These are phyloP conservation scores for Collybia sordida DNA, from an alignment of 768 basidiomycete genomes.

Conservation along the genomic window DNA sequence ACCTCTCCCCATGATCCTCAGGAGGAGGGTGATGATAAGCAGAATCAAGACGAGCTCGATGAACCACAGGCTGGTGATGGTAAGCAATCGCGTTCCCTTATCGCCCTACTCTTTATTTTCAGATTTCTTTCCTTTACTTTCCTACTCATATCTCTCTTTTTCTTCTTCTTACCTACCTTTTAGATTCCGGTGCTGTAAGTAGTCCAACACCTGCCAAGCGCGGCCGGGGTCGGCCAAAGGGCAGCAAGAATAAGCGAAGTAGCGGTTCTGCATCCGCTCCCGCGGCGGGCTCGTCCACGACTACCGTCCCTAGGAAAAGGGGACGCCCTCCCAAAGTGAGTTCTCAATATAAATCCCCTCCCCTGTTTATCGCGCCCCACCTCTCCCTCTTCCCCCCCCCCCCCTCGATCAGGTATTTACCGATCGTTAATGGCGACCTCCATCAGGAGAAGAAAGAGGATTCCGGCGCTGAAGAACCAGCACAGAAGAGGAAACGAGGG, in stretches of 20 bases:
- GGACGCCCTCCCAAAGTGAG: conserved; percentile 69
- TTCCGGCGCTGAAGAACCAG: conserved; percentile 44
- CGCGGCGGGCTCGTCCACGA: conserved; percentile 32
- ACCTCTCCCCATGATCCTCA: conserved; percentile 53
- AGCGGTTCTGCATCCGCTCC: conserved; percentile 26
- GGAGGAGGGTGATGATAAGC: conserved; percentile 53
- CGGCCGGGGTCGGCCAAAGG: conserved; percentile 86
- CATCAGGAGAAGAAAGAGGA: conserved; percentile 45
- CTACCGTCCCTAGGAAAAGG: conserved; percentile 49
- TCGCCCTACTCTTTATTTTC: neutral
- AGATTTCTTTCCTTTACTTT: conserved; percentile 8
- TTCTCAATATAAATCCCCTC: conserved; percentile 6
- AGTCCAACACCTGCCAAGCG: conserved; percentile 56
- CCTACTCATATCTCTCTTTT: conserved; percentile 18
- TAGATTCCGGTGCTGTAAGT: conserved; percentile 38
- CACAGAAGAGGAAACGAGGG: conserved; percentile 68
- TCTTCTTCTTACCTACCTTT: conserved; percentile 21
- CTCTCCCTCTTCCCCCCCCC: conserved; percentile 17
- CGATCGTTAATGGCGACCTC: conserved; percentile 17
- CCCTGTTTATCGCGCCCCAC: conserved; percentile 15
- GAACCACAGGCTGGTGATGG: conserved; percentile 42
- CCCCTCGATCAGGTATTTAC: conserved; percentile 13
- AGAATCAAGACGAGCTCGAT: conserved; percentile 59
- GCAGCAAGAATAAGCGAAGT: conserved; percentile 72
- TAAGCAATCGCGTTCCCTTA: conserved; percentile 24